Conservation (phyloP, 225 moss, liverwort and hornwort species). For the Sphagnum contortum region DNA sequence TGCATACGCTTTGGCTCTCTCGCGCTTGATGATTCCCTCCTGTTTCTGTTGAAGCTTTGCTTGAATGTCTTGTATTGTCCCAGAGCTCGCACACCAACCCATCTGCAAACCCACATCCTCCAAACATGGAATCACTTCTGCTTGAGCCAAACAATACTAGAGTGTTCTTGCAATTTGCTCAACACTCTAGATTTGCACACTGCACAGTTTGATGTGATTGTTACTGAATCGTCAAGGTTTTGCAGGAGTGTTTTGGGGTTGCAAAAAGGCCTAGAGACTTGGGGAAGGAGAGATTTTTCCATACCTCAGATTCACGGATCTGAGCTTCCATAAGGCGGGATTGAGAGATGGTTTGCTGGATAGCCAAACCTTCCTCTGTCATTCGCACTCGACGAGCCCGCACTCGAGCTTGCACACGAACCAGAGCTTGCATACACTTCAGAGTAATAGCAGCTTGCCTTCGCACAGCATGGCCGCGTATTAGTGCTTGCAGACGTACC, state of each 20-base stretch:
- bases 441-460: slow-evolving; percentile 94
- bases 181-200: too few relatives aligned
- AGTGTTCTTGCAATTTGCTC: too few relatives aligned
- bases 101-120: slow-evolving; percentile 14
- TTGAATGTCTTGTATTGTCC: slow-evolving; percentile 85
- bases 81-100: slow-evolving; percentile 81
- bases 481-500: slow-evolving; percentile 83
- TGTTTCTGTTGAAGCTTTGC: slow-evolving; percentile 77
- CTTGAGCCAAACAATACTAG: too few relatives aligned
- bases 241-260: too few relatives aligned
- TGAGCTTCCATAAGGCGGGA: slow-evolving; percentile 75
- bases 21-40: slow-evolving; percentile 81
- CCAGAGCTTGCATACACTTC: slow-evolving; percentile 93
- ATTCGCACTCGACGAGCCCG: slow-evolving; percentile 88
- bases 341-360: slow-evolving; percentile 74
- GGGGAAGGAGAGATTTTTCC: too few relatives aligned
- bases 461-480: slow-evolving; percentile 82
- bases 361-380: slow-evolving; percentile 81
- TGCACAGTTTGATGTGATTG: too few relatives aligned
- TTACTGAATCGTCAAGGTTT: too few relatives aligned
- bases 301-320: slow-evolving; percentile 84
- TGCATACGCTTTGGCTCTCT: slow-evolving; percentile 87
- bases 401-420: slow-evolving; percentile 89
- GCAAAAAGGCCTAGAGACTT: too few relatives aligned
- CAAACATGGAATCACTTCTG: too few relatives aligned